phyloP scores from a whole-genome alignment of 2,329 filamentous ascomycete species.

The Cladophialophora exuberans region DNA sequence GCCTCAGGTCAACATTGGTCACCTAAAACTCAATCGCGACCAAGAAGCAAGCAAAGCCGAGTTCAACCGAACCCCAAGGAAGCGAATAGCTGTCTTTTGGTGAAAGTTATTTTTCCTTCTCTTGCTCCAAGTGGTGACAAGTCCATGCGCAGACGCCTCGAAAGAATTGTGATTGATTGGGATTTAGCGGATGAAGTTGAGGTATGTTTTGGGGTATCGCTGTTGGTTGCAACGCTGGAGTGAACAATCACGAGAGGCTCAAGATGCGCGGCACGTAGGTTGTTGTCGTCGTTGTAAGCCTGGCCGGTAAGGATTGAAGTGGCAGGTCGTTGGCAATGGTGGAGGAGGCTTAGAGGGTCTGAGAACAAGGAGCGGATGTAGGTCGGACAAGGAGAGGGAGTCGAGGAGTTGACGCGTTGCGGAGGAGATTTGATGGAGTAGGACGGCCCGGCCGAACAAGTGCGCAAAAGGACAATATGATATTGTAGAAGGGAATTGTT shows the following conservation, averaged over 20 bases:
- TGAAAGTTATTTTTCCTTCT: conserved; percentile 11
- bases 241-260: not conserved
- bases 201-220: not conserved
- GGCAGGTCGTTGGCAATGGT: conserved; percentile 7
- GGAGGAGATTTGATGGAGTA: conserved; percentile 5
- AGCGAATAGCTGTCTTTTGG: conserved; percentile 4
- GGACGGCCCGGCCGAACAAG: conserved; percentile 17
- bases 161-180: not conserved
- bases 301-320: conserved; percentile 1
- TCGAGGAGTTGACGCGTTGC: conserved; percentile 19
- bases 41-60: not conserved
- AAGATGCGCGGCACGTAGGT: not conserved
- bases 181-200: not conserved
- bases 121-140: conserved; percentile 4
- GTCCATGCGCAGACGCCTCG: conserved; percentile 15
- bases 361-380: conserved; percentile 1
- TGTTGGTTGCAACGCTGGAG: not conserved
- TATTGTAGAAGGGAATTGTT: conserved; percentile 7
- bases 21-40: conserved; percentile 1
- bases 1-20: conserved; percentile 20
- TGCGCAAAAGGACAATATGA: conserved; percentile 15
- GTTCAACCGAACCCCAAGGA: conserved; percentile 5
- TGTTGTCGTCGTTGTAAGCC: not conserved
- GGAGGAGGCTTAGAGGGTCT: conserved; percentile 10
- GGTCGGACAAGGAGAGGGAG: conserved; percentile 12